Conservation (phyloP, 805 yeast species). For the Millerago galiae region DNA sequence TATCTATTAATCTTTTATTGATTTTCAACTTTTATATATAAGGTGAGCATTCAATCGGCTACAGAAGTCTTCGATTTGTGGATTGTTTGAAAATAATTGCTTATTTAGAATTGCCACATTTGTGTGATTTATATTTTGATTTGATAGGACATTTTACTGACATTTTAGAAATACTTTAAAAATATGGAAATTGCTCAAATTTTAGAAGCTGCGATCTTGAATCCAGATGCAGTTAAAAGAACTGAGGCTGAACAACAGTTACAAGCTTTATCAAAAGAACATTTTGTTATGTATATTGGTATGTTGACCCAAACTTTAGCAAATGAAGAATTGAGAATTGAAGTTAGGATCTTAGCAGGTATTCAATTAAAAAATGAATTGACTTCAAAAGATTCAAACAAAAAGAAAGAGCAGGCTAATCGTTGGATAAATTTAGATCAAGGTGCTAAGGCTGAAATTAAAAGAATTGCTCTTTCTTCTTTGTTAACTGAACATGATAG, state of each 20-base stretch:
- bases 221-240: constrained; percentile 60
- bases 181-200: constrained; percentile 53
- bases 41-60: too few species aligned
- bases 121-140: not conserved
- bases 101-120: not conserved
- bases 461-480: constrained; percentile 55
- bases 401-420: constrained; percentile 51
- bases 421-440: constrained; percentile 68
- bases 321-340: constrained; percentile 55
- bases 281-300: constrained; percentile 69
- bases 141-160: constrained; percentile 1
- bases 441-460: constrained; percentile 55
- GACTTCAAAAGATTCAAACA: constrained; percentile 69
- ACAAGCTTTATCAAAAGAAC: constrained; percentile 59
- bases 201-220: constrained; percentile 74
- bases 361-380: constrained; percentile 82
- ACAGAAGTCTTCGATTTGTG: too few species aligned
- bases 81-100: too few species aligned
- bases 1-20: too few species aligned
- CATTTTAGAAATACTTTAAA: not conserved
- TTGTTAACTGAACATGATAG: constrained; percentile 61
- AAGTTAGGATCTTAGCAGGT: constrained; percentile 90
- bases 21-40: too few species aligned
- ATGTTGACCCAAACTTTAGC: constrained; percentile 67
- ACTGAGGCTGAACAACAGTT: constrained; percentile 75